A percentile compares a stretch with the other conserved stretches of the same genome.
These are phyloP conservation scores for Schrenkiella parvula DNA, from an alignment of 345 rosid genomes.

Conservation along the genomic window DNA sequence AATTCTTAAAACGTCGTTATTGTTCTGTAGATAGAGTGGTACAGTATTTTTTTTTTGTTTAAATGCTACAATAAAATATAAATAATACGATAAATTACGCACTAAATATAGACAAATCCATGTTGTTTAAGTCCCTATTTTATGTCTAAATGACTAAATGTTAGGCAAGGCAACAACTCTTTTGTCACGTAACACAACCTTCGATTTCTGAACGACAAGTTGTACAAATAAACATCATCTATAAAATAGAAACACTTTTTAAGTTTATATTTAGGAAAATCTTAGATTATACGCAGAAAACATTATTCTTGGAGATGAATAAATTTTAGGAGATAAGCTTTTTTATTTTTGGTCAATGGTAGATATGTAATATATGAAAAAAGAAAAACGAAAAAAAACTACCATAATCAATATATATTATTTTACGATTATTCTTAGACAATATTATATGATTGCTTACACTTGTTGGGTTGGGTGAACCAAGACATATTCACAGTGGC, in stretches of 20 bases:
- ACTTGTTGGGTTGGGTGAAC: slow-evolving; percentile 13
- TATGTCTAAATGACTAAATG: too few species aligned
- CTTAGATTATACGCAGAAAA: too few species aligned
- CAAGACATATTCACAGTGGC: not conserved
- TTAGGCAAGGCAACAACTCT: not conserved
- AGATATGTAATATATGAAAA: not conserved
- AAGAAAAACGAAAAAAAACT: too few species aligned
- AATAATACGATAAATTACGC: not conserved
- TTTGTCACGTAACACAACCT: not conserved
- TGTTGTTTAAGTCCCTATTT: not conserved
- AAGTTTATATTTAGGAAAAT: too few species aligned
- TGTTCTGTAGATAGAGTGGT: not conserved
- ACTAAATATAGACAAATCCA: too few species aligned
- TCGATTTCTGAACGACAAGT: not conserved
- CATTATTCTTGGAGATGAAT: not conserved
- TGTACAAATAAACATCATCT: too few species aligned
- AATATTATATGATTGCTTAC: slow-evolving; percentile 3
- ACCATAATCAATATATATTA: too few species aligned
- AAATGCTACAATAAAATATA: too few species aligned
- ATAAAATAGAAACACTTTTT: too few species aligned
- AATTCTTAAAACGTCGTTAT: too few species aligned
- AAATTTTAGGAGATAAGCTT: not conserved
- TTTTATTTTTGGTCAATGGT: slow-evolving; percentile 3
- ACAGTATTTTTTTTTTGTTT: too few species aligned
- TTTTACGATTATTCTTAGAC: too few species aligned